These are phyloP conservation scores for Penicillium corylophilum DNA, from an alignment of 2,329 filamentous ascomycete species.

Conservation along the genomic window DNA sequence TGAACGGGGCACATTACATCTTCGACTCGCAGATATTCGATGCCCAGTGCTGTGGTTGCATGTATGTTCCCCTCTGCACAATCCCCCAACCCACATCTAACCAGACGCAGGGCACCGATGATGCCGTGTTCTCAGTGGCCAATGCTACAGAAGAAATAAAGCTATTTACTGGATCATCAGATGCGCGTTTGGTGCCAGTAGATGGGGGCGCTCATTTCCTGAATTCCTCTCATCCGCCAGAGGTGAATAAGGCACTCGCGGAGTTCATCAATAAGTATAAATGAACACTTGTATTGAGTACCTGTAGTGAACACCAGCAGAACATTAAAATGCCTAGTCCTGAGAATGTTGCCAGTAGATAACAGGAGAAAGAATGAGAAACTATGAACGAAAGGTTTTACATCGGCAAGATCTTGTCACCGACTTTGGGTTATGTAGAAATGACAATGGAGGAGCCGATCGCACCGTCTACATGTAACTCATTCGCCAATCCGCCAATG, in stretches of 20 bases:
- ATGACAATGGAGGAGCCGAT: neutral
- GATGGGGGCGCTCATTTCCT: constrained; percentile 53
- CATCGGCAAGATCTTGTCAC: neutral
- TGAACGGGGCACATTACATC: constrained; percentile 50
- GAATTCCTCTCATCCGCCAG: constrained; percentile 46
- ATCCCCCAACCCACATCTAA: neutral
- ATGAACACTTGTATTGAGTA: neutral
- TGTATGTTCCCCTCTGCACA: constrained; percentile 32
- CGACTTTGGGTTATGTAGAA: too few relatives aligned
- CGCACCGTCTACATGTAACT: too few relatives aligned
- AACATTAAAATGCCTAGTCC: neutral
- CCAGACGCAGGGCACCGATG: constrained; percentile 18
- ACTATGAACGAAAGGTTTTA: neutral
- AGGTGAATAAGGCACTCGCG: constrained; percentile 36
- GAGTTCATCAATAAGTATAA: constrained; percentile 28
- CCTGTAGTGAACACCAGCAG: neutral
- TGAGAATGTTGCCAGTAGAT: neutral
- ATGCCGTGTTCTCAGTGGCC: constrained; percentile 12
- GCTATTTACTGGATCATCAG: constrained; percentile 45
- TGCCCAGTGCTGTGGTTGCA: constrained; percentile 55
- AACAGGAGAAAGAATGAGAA: neutral
- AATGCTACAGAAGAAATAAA: constrained; percentile 40
- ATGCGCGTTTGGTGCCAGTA: constrained; percentile 45
- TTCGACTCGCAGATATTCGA: constrained; percentile 46
- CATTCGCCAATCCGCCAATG: neutral